A percentile compares a stretch with the other conserved stretches of the same genome.
Evolutionary conservation across 129 eudicot genomes (phyloP).

Genomic region (Flaveria sonorensis): DNA sequence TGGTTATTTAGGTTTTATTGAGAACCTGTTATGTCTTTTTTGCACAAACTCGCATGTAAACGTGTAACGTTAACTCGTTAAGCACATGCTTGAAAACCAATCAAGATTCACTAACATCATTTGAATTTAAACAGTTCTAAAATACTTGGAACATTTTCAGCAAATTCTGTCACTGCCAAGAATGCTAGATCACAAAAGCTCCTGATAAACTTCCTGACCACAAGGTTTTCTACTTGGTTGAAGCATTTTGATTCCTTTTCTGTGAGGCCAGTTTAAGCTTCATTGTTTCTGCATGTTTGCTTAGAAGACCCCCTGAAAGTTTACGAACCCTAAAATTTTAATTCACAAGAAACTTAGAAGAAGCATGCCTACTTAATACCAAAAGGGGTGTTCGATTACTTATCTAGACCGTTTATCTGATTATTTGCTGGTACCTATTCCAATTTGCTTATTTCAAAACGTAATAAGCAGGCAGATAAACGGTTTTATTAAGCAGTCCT

Average conservation of each 20-base stretch:
- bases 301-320: conserved; percentile 52
- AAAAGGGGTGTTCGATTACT: neutral
- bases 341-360: neutral
- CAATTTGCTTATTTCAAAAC: neutral
- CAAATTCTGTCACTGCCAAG: conserved; percentile 1
- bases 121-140: neutral
- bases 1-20: too few species aligned
- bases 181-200: conserved; percentile 3
- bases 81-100: neutral
- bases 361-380: neutral
- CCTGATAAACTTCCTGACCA: neutral
- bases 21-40: neutral
- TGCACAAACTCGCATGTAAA: too few species aligned
- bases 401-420: neutral
- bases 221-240: conserved; percentile 18
- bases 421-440: neutral
- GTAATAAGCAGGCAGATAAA: neutral
- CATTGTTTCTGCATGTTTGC: conserved; percentile 41
- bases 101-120: neutral
- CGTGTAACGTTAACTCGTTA: neutral
- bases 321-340: neutral
- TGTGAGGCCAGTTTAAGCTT: conserved; percentile 42
- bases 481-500: neutral
- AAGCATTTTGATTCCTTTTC: conserved; percentile 39
- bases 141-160: conserved; percentile 1